Evolutionary conservation across 177 flowering plant genomes (phyloP), one percentile per base, ranked within the genome.

Genomic region (Tripterygium wilfordii): DNA sequence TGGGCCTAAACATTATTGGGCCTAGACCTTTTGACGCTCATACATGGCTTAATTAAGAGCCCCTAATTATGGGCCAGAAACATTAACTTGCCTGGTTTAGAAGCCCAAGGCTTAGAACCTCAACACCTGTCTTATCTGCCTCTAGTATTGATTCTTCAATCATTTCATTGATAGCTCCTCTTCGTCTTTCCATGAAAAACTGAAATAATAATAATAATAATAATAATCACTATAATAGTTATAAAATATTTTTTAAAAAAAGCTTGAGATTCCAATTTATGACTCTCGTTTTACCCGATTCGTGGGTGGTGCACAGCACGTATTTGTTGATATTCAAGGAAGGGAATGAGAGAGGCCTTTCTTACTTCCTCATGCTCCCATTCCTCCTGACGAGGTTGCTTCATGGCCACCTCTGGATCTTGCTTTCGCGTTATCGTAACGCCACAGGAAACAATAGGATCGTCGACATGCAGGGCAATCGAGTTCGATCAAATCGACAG

Each of bases 401-500:
- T 17, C 88, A 88, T 56, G 56, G 65, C 48, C 96, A 83, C 45
- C 37, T 76, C 3, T 88, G 96, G 96, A 81, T 81, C 7, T 63
- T 70, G 17, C 52, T 77, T 3, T 74, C 91, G 19, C 91, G 95
- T 16, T 53, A 77, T 50, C 74, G 73, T 36, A 88, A 81, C 0
- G 88, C 79, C 27, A 73, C 70, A 65, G 85, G 89, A 46, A 65
- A 56, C 13, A 72, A 66, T 33, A 43, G 81, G 37, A 85, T 88
- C 27, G 65, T 80, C 18, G 83, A 79, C 29, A n/a, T n/a, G n/a
- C n/a, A 79, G 63, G 61, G 62, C 65, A 36, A 67, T 88, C 20
- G 95, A 88, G 15, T 88, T 85, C 26, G 86, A 88, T 32, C 96
- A 85, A 64, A 79, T 85, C 26, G 95, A 85, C 43, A 51, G 91